These are phyloP conservation scores for Dioszegia crocea DNA, from an alignment of 768 basidiomycete genomes.

Conservation along the genomic window DNA sequence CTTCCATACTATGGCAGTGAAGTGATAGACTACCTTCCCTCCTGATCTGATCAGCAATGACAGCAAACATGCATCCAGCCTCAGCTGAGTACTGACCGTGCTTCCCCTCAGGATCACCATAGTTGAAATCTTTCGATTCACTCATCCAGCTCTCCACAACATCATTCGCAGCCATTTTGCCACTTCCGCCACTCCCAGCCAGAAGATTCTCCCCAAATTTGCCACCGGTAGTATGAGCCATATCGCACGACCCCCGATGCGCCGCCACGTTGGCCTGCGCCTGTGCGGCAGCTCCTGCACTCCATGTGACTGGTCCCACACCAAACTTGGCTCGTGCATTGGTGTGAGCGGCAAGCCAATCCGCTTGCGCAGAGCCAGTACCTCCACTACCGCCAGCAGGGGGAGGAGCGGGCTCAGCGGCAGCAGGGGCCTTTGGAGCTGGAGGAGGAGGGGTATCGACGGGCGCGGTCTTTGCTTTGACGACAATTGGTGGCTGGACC, in stretches of 20 bases:
- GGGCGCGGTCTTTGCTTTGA: no score
- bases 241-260: conserved; percentile 1
- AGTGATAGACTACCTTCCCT: neutral
- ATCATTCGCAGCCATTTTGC: neutral
- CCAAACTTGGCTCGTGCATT: conserved; percentile 9
- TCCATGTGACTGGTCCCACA: conserved; percentile 1
- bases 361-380: neutral
- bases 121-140: neutral
- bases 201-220: conserved; percentile 7
- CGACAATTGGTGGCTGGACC: no score
- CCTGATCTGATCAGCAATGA: neutral
- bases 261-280: conserved; percentile 7
- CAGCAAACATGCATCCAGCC: no score
- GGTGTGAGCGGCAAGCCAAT: conserved; percentile 7
- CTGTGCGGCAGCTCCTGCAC: neutral
- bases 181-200: conserved; percentile 4
- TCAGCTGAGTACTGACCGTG: neutral
- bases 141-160: conserved; percentile 1
- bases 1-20: conserved; percentile 6
- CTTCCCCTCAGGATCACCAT: neutral
- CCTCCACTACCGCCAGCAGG: neutral
- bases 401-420: neutral
- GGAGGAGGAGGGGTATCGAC: no score
- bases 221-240: conserved; percentile 2
- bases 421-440: neutral